phyloP scores from a whole-genome alignment of 2,329 filamentous ascomycete species.

The Stenocarpella maydis region DNA sequence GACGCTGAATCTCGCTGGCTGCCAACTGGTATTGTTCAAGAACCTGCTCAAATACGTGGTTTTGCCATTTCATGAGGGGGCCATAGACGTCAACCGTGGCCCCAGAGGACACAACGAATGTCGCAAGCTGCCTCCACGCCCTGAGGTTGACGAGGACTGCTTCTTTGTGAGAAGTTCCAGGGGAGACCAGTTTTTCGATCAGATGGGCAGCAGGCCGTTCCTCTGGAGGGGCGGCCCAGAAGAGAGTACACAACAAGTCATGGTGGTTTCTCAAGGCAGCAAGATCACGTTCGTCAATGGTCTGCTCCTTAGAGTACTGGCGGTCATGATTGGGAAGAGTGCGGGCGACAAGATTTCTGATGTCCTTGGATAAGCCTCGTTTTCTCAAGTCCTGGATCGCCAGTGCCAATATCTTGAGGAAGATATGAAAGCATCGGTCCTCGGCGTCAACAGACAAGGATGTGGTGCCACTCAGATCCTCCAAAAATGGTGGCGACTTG shows the following conservation, averaged over 20 bases:
- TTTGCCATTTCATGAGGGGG: constrained; percentile 65
- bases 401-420: constrained; percentile 69
- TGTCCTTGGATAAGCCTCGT: constrained; percentile 61
- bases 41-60: constrained; percentile 64
- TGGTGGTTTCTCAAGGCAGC: constrained; percentile 74
- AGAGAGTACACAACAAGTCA: constrained; percentile 72
- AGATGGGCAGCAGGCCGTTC: constrained; percentile 61
- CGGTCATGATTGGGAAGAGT: constrained; percentile 72
- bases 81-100: constrained; percentile 52
- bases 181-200: constrained; percentile 66
- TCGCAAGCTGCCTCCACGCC: constrained; percentile 69
- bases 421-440: constrained; percentile 73
- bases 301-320: constrained; percentile 69
- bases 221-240: constrained; percentile 67
- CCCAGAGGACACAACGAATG: constrained; percentile 61
- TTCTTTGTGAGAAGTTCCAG: constrained; percentile 70
- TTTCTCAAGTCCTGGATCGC: constrained; percentile 61
- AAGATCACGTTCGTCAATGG: constrained; percentile 66
- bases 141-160: constrained; percentile 70
- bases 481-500: constrained; percentile 67
- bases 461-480: constrained; percentile 57
- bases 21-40: constrained; percentile 66
- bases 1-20: constrained; percentile 63
- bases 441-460: constrained; percentile 59
- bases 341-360: constrained; percentile 67